These are phyloP conservation scores for Globisporangium heterothallicum DNA, from an alignment of 352 stramenopile genomes.

Conservation along the genomic window DNA sequence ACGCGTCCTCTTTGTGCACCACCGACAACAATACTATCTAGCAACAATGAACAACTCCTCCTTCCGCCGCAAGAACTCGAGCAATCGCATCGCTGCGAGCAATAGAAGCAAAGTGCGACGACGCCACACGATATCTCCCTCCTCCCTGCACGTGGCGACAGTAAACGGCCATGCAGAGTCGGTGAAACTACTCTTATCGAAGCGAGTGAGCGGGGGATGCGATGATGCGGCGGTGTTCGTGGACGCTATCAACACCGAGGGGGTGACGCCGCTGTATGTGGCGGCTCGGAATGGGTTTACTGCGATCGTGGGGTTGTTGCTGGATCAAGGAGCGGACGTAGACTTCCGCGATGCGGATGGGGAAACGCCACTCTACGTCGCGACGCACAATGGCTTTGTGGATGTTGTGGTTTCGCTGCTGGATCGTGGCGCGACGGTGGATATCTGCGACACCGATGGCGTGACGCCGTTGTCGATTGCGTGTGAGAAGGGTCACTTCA, in stretches of 20 bases:
- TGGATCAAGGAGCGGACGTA: constrained; percentile 1
- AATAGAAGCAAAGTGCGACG: background rate
- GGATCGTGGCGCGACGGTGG: background rate
- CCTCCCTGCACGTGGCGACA: background rate
- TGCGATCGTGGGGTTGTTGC: background rate
- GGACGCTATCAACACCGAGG: background rate
- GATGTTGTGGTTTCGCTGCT: constrained; percentile 1
- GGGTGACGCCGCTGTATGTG: constrained; percentile 5
- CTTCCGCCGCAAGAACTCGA: constrained; percentile 18
- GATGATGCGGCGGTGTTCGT: background rate
- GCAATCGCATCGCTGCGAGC: background rate
- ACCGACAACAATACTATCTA: too few species aligned
- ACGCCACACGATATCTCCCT: background rate
- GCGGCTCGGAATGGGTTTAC: constrained; percentile 2
- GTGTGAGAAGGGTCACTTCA: background rate
- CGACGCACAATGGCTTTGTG: constrained; percentile 4
- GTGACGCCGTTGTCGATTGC: constrained; percentile 2
- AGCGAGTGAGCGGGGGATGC: background rate
- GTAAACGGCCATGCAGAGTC: constrained; percentile 6
- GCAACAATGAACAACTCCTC: too few species aligned
- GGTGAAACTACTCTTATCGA: constrained; percentile 3
- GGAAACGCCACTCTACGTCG: constrained; percentile 9
- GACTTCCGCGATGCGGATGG: constrained; percentile 4
- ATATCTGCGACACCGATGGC: constrained; percentile 36
- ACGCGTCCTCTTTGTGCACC: too few species aligned